Conservation (phyloP, 2,329 filamentous ascomycete genomes). For the Thelonectria blattea region DNA sequence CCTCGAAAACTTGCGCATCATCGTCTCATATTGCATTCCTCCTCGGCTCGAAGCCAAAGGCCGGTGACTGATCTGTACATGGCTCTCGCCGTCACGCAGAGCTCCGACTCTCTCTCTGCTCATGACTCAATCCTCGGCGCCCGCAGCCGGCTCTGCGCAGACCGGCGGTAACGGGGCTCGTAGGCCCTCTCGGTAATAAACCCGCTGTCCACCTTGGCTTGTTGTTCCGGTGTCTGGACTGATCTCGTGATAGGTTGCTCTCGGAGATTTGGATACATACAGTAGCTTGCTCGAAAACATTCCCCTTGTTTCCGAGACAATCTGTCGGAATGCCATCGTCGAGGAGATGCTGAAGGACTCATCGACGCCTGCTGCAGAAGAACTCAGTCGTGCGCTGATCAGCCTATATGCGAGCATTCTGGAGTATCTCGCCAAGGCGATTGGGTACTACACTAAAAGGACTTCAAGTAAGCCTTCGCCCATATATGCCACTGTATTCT, state of each 20-base stretch:
- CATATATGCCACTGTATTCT: background rate
- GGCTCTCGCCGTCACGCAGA: background rate
- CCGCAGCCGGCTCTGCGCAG: background rate
- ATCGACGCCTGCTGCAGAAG: background rate
- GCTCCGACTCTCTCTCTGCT: background rate
- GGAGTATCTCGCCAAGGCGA: background rate
- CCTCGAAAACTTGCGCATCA: background rate
- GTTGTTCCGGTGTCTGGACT: background rate
- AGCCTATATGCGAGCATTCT: background rate
- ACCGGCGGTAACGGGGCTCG: background rate
- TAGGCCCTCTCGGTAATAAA: background rate
- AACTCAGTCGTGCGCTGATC: background rate
- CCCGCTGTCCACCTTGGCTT: no score
- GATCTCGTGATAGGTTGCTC: background rate
- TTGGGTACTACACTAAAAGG: background rate
- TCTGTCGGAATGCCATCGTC: background rate
- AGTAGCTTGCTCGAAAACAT: background rate
- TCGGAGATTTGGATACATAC: conserved; percentile 1
- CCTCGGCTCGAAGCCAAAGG: background rate
- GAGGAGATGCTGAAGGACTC: background rate
- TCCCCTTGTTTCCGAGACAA: background rate
- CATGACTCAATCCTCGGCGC: background rate
- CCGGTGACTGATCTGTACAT: background rate
- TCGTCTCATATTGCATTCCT: background rate
- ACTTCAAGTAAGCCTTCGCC: background rate